phyloP scores from a whole-genome alignment of 495 filamentous ascomycete genomes.

The Chaetomium fimeti region DNA sequence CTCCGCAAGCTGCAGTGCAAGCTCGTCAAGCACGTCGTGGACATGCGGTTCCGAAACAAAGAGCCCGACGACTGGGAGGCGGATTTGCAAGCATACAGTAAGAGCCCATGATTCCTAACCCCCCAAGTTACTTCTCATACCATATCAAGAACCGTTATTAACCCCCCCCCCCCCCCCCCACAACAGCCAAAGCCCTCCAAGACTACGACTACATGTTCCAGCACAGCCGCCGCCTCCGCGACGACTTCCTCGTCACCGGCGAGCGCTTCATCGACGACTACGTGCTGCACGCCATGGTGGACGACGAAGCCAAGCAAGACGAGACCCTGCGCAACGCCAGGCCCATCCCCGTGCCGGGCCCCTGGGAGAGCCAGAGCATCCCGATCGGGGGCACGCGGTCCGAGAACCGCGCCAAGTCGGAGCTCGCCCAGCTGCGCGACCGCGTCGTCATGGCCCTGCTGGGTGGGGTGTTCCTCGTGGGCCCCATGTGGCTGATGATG shows the following conservation, averaged over 20 bases:
- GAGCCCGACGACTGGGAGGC: neutral
- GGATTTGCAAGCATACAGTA: neutral
- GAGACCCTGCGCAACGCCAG: neutral
- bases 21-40: neutral
- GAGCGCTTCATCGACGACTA: slow-evolving; percentile 3
- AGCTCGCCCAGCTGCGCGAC: neutral
- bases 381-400: slow-evolving; percentile 2
- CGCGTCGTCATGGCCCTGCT: slow-evolving; percentile 6
- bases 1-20: slow-evolving; percentile 4
- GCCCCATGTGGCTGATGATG: slow-evolving; percentile 32
- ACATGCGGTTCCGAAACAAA: neutral
- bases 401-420: neutral
- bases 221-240: neutral
- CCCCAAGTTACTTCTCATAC: neutral
- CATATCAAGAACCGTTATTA: neutral
- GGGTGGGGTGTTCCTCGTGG: slow-evolving; percentile 21
- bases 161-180: neutral
- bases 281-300: neutral
- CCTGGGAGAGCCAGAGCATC: neutral
- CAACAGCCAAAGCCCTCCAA: neutral
- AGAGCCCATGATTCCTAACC: neutral
- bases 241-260: neutral
- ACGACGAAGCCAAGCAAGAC: neutral
- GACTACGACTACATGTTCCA: slow-evolving; percentile 5
- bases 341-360: neutral